phyloP scores from a whole-genome alignment of 768 basidiomycete species.

The Hebeloma cylindrosporum region DNA sequence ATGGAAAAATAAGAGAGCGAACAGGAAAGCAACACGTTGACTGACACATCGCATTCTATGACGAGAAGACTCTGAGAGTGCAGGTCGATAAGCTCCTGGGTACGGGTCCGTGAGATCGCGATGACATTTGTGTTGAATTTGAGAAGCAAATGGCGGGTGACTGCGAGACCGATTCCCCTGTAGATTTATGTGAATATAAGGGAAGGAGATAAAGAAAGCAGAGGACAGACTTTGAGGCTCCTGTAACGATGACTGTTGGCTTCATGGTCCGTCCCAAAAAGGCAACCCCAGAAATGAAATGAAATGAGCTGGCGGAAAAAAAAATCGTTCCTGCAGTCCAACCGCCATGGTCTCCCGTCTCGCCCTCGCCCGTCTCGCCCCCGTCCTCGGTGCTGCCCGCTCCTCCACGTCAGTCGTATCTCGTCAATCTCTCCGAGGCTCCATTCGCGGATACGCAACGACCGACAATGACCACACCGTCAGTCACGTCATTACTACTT shows the following conservation, averaged over 20 bases:
- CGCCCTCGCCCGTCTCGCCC: slow-evolving; percentile 64
- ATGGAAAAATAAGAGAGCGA: slow-evolving; percentile 10
- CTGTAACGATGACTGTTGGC: slow-evolving; percentile 77
- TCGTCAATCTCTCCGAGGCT: slow-evolving; percentile 39
- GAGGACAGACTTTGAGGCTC: slow-evolving; percentile 68
- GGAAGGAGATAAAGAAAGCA: slow-evolving; percentile 4
- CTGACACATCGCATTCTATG: slow-evolving; percentile 77
- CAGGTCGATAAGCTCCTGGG: slow-evolving; percentile 62
- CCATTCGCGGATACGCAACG: slow-evolving; percentile 67
- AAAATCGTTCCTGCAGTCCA: slow-evolving; percentile 32
- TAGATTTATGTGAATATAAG: slow-evolving; percentile 5
- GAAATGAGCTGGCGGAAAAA: slow-evolving; percentile 29
- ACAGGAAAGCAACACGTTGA: slow-evolving; percentile 19
- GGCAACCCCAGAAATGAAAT: slow-evolving; percentile 29
- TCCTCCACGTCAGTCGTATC: slow-evolving; percentile 40
- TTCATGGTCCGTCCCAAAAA: slow-evolving; percentile 31
- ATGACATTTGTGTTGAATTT: slow-evolving; percentile 69
- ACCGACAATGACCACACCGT: slow-evolving; percentile 47
- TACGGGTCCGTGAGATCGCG: slow-evolving; percentile 68
- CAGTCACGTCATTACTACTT: slow-evolving; percentile 25
- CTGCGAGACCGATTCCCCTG: slow-evolving; percentile 77
- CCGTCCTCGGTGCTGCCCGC: slow-evolving; percentile 53
- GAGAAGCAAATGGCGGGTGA: slow-evolving; percentile 62
- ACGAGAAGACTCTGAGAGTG: slow-evolving; percentile 47
- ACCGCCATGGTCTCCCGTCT: slow-evolving; percentile 60